Evolutionary conservation across 2,329 filamentous ascomycete species (phyloP), one percentile per base, ranked within the genome.

Genomic region (Fusarium papillatum): DNA sequence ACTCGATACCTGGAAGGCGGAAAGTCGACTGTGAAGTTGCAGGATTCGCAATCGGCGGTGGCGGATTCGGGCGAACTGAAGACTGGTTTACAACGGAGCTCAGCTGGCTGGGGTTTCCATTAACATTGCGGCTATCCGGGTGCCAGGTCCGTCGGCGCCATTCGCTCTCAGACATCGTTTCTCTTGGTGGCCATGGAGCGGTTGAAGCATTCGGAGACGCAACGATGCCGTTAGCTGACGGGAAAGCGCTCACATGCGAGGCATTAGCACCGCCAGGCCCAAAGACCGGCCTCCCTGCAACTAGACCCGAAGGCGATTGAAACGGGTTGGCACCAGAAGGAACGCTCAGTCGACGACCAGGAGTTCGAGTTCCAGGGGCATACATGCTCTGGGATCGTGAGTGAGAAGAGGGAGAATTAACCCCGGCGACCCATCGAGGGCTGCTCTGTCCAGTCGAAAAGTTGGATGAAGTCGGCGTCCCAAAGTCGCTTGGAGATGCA

Each of bases 81-180:
- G 83, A 91, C 80, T 94, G 92, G 7, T 92, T 95, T 72, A 94
- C 91, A 46, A 95, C 94, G 74, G 95, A 94, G 78, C 91, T 94
- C 65, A 98, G 83, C 83, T 94, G 96, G 17, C 93, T 94, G 19
- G 90, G 89, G 61, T 93, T 91, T 38, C 92, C 87, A 71, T 89
- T 88, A 72, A 91, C 92, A 74, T 89, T 90, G 19, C 90, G 89
- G 70, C 92, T 94, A 73, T 95, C 94, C 1, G 95, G 95, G 83
- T 98, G 96, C 96, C 96, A 98, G 4, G 96, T 98, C 65, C 95
- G 91, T 73, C 96, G 89, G 75, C 95, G 92, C 90, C 93, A 95
- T 67, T 95, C 94, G 50, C 95, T 93, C 74, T 98, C 95, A 1
- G 89, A 86, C 4, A 87, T 86, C 0, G 94, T 94, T 48, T 95